Percentiles rank a stretch among this genome's conserved stretches.
Evolutionary conservation across 306 rosid species (phyloP).

Genomic region (Adenanthera pavonina): DNA sequence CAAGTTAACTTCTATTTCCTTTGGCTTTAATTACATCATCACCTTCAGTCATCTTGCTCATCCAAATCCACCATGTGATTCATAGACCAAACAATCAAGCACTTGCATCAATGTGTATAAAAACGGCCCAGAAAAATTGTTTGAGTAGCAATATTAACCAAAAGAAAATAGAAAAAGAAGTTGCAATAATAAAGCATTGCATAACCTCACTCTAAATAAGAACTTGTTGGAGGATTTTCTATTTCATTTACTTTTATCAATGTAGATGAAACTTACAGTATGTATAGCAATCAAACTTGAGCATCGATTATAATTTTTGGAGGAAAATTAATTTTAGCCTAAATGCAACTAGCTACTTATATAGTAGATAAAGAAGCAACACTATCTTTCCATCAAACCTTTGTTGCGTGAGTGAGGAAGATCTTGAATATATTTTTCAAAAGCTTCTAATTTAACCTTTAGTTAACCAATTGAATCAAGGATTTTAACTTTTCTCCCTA

Average conservation of each 20-base stretch:
- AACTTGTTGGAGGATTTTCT: background rate
- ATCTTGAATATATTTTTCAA: conserved; percentile 41
- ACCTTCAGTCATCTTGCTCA: background rate
- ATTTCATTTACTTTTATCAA: background rate
- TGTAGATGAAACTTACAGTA: background rate
- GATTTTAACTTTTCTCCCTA: too few species aligned
- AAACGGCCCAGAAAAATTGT: too few species aligned
- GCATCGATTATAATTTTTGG: too few species aligned
- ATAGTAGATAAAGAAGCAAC: conserved; percentile 9
- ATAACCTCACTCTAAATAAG: background rate
- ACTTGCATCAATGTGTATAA: background rate
- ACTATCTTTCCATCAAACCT: conserved; percentile 36
- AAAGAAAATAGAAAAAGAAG: too few species aligned
- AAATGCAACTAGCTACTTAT: too few species aligned
- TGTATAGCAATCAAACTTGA: too few species aligned
- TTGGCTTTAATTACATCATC: too few species aligned
- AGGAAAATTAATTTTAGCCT: too few species aligned
- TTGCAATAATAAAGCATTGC: background rate
- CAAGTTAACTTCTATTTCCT: too few species aligned
- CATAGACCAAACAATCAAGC: background rate
- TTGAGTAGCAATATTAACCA: too few species aligned
- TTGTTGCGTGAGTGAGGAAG: conserved; percentile 40
- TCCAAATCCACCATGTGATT: too few species aligned
- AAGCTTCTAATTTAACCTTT: conserved; percentile 40
- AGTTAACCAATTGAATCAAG: too few species aligned